Conservation (phyloP, 345 rosid genomes). For the Rhizophora mangle region DNA sequence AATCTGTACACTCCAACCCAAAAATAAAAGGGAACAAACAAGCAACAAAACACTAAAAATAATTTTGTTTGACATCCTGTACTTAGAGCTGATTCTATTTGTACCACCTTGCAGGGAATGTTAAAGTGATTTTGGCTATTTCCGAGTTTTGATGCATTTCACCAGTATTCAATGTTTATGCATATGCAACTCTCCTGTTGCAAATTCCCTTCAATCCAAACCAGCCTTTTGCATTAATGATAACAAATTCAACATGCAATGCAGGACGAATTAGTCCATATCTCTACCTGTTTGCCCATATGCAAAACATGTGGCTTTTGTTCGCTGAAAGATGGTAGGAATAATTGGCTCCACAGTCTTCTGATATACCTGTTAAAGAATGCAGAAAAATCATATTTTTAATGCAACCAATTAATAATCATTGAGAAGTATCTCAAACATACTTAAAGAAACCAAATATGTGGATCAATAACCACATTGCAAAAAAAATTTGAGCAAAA, state of each 20-base stretch:
- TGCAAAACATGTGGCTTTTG: conserved; percentile 99
- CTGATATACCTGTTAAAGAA: conserved; percentile 64
- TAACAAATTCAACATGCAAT: neutral
- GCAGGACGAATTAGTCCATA: neutral
- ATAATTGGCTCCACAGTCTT: conserved; percentile 89
- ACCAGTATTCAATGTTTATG: neutral
- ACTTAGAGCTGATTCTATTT: neutral
- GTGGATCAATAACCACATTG: neutral
- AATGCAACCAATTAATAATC: conserved; percentile 6
- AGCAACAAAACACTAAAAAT: neutral
- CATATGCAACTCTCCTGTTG: neutral
- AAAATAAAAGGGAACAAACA: neutral
- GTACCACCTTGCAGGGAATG: neutral
- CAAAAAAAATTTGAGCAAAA: no score
- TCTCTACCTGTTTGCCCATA: conserved; percentile 95
- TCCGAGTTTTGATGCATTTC: conserved; percentile 3
- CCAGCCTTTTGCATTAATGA: neutral
- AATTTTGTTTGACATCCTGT: neutral
- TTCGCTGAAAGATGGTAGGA: conserved; percentile 82
- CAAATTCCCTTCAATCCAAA: neutral
- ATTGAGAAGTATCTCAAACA: neutral
- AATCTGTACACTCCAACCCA: neutral
- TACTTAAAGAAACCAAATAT: neutral
- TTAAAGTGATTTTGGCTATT: neutral
- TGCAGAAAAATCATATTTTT: conserved; percentile 16